Percentiles rank a stretch among this genome's conserved stretches.
Evolutionary conservation across 768 basidiomycete species (phyloP).

Genomic region (Suillus subalutaceus): DNA sequence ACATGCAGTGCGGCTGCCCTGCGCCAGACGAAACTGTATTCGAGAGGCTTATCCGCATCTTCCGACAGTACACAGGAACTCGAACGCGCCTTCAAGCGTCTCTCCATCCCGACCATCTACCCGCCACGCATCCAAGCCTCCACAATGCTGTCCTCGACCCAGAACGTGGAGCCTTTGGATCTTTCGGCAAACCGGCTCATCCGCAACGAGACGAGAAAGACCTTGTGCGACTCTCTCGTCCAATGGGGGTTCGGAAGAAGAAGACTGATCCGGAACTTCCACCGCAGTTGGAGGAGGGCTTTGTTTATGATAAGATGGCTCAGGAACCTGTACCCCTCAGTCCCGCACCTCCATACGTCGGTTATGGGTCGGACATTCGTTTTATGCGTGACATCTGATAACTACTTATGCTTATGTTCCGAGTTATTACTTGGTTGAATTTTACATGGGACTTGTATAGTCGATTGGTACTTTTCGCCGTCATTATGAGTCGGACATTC

Average conservation of each 20-base stretch:
- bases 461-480: no score
- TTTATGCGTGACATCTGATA: neutral
- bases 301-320: neutral
- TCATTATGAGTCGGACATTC: no score
- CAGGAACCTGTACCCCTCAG: neutral
- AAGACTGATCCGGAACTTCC: neutral
- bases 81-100: constrained; percentile 36
- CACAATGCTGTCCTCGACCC: constrained; percentile 50
- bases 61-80: constrained; percentile 22
- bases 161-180: constrained; percentile 26
- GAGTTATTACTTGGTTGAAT: neutral
- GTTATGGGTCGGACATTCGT: neutral
- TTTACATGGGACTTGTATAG: neutral
- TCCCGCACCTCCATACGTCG: constrained; percentile 1
- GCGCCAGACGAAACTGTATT: constrained; percentile 47
- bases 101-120: constrained; percentile 40
- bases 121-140: constrained; percentile 58
- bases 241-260: neutral
- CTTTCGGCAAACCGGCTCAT: constrained; percentile 16
- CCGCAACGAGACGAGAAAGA: constrained; percentile 4
- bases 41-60: constrained; percentile 42
- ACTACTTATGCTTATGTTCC: no score
- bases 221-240: constrained; percentile 1
- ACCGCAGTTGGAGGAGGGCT: constrained; percentile 1
- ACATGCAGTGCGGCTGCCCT: constrained; percentile 65